phyloP scores from a whole-genome alignment of 768 basidiomycete species.

The Calvatia gigantea region DNA sequence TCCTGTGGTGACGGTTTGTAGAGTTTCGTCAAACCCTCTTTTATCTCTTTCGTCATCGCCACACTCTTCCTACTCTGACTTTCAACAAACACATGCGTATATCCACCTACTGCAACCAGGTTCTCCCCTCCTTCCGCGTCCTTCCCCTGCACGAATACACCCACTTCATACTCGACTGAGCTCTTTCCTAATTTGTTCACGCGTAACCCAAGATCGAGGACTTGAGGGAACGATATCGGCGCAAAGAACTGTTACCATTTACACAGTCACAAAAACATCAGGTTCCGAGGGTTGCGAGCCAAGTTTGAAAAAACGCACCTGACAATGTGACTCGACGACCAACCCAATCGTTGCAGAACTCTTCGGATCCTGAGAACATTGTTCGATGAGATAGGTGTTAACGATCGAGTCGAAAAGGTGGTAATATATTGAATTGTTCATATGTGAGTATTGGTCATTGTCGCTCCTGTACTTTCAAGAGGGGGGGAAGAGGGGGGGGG shows the following conservation, averaged over 20 bases:
- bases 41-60: slow-evolving; percentile 38
- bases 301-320: slow-evolving; percentile 31
- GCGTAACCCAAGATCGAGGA: slow-evolving; percentile 66
- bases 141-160: slow-evolving; percentile 57
- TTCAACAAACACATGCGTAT: slow-evolving; percentile 85
- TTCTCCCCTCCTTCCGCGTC: too few relatives aligned
- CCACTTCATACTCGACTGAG: slow-evolving; percentile 79
- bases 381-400: slow-evolving; percentile 72
- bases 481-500: neutral
- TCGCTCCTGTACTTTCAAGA: slow-evolving; percentile 58
- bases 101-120: slow-evolving; percentile 52
- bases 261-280: neutral
- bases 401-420: slow-evolving; percentile 80
- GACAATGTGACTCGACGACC: slow-evolving; percentile 74
- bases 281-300: neutral
- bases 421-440: slow-evolving; percentile 81
- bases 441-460: slow-evolving; percentile 81
- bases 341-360: slow-evolving; percentile 61
- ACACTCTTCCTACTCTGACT: slow-evolving; percentile 53
- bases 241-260: slow-evolving; percentile 51
- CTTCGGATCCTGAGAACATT: slow-evolving; percentile 54
- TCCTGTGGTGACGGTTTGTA: slow-evolving; percentile 1
- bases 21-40: slow-evolving; percentile 45
- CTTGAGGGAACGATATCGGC: slow-evolving; percentile 70
- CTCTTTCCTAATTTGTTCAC: slow-evolving; percentile 67